Conservation (phyloP, 2,329 filamentous ascomycete genomes). For the Xylariales sp. region DNA sequence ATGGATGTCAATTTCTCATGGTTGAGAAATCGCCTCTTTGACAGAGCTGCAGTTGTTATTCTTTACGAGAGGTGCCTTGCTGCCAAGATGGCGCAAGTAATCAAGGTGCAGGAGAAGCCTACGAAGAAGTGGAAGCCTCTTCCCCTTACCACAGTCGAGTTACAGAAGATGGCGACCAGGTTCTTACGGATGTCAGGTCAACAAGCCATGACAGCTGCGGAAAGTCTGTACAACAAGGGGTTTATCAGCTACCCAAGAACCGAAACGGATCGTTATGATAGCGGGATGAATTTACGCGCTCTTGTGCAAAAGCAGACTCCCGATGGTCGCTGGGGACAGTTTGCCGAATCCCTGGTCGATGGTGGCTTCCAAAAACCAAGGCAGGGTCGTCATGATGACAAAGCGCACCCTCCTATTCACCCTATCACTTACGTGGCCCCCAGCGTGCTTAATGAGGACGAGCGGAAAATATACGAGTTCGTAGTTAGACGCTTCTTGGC, state of each 20-base stretch:
- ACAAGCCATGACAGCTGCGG: slow-evolving; percentile 82
- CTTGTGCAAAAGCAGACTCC: slow-evolving; percentile 81
- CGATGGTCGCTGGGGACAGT: slow-evolving; percentile 72
- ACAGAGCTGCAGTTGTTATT: slow-evolving; percentile 74
- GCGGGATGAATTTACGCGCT: slow-evolving; percentile 75
- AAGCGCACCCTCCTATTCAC: slow-evolving; percentile 95
- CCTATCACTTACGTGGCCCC: slow-evolving; percentile 80
- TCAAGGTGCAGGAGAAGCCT: slow-evolving; percentile 82
- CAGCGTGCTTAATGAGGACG: slow-evolving; percentile 60
- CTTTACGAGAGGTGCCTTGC: slow-evolving; percentile 81
- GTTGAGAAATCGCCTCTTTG: slow-evolving; percentile 79
- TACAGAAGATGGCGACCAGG: slow-evolving; percentile 91
- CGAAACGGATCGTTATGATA: slow-evolving; percentile 93
- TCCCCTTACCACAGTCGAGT: slow-evolving; percentile 89
- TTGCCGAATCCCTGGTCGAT: slow-evolving; percentile 69
- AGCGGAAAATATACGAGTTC: slow-evolving; percentile 85
- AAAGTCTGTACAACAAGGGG: slow-evolving; percentile 84
- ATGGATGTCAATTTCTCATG: slow-evolving; percentile 83
- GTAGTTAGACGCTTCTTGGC: slow-evolving; percentile 88
- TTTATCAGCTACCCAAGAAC: slow-evolving; percentile 98
- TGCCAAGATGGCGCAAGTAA: slow-evolving; percentile 74
- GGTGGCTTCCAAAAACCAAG: slow-evolving; percentile 79
- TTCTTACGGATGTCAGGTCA: slow-evolving; percentile 90
- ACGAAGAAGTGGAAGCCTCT: slow-evolving; percentile 93
- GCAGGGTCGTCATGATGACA: slow-evolving; percentile 84